Percentiles rank a stretch among this genome's conserved stretches.
These are phyloP conservation scores for Citrus sp. DNA, from an alignment of 345 rosid species.

Conservation along the genomic window DNA sequence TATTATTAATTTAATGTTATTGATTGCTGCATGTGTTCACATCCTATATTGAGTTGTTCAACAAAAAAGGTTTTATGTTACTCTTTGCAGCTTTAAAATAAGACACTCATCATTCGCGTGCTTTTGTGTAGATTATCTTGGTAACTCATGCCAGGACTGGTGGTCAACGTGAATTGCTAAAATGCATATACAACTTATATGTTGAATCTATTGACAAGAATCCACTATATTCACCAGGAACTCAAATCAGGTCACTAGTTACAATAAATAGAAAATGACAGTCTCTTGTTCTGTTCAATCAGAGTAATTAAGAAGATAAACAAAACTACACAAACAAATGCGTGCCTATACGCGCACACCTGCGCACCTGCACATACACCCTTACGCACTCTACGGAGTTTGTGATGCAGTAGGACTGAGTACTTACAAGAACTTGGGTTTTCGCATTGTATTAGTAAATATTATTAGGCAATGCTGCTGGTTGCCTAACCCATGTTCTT, in stretches of 20 bases:
- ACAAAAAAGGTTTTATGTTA: background rate
- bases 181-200: constrained; percentile 80
- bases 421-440: background rate
- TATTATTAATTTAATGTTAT: background rate
- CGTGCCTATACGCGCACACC: background rate
- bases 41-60: background rate
- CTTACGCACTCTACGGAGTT: background rate
- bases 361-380: background rate
- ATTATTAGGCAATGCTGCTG: background rate
- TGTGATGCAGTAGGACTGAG: background rate
- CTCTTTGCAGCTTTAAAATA: background rate
- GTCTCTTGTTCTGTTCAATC: no score
- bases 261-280: background rate
- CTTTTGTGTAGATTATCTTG: constrained; percentile 57
- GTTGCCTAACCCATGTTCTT: background rate
- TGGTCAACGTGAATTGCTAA: constrained; percentile 74
- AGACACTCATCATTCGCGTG: background rate
- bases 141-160: constrained; percentile 82
- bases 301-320: background rate
- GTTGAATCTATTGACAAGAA: constrained; percentile 80
- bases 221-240: constrained; percentile 74
- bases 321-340: background rate
- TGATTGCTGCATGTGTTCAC: background rate
- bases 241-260: constrained; percentile 64
- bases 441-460: background rate